Evolutionary conservation across 2,329 filamentous ascomycete species (phyloP), one percentile per base, ranked within the genome.

Genomic region (Fusarium mexicanum): DNA sequence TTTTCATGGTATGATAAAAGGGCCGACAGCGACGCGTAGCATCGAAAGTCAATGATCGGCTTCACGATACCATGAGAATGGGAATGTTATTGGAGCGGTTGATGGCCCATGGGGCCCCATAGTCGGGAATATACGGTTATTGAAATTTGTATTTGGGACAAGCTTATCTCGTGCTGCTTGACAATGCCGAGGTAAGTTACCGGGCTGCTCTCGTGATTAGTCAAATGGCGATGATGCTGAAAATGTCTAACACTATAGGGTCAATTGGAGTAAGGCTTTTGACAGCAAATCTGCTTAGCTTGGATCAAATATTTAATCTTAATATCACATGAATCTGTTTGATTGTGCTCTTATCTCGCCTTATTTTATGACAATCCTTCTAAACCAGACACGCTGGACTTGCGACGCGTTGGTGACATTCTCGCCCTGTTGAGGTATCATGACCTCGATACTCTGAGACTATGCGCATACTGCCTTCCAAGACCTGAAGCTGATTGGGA

Each of bases 11-110:
- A 33, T 40, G 13, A 29, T 31, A 53, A 47, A 68, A 54, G 66
- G 66, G 18, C 66, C 55, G 66, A 69, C 33, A 44, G 20, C 20
- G 57, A 60, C 57, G 9, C 57, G 43, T 51, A 60, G 31, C 33
- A 59, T 60, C 24, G 43, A 38, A 38, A 60, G 57, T 51, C 24
- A 6, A 24, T 6, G 13, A 9, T 18, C 20, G 35, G 20, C 9
- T 44, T 57, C 38, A 57, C 38, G n/a, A 35, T 26, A n/a, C 4
- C 0, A 0, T 0, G 2, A 35, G 29, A 6, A 22, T 47, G n/a
- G 9, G 1, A 13, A 3, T 20, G 31, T 50, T 18, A 31, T 31
- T 55, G 51, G 20, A n/a, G 26, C 51, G 51, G 16, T 11, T 43
- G 16, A 1, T 0, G 6, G 3, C 41, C 41, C 31, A 35, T n/a